These are phyloP conservation scores for Hypoxylon rickii DNA, from an alignment of 495 filamentous ascomycete genomes.

Conservation along the genomic window DNA sequence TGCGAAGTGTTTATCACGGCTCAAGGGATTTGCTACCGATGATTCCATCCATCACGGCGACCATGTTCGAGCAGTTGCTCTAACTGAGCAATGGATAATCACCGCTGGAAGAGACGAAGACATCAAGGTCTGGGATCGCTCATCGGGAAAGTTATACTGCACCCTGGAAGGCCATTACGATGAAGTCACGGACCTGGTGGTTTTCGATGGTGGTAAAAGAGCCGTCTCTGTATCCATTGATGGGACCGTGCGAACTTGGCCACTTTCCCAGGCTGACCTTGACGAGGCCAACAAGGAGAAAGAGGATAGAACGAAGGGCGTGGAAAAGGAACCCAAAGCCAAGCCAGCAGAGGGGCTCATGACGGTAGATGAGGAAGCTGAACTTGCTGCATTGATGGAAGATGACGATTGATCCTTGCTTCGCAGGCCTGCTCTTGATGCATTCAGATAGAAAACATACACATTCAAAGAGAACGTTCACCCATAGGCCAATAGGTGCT, in stretches of 20 bases:
- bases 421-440: neutral
- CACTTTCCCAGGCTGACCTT: slow-evolving; percentile 66
- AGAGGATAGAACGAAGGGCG: slow-evolving; percentile 54
- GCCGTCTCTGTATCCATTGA: slow-evolving; percentile 87
- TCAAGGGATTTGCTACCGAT: slow-evolving; percentile 68
- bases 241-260: slow-evolving; percentile 83
- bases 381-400: slow-evolving; percentile 86
- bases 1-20: slow-evolving; percentile 71
- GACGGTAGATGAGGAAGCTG: slow-evolving; percentile 82
- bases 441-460: neutral
- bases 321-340: slow-evolving; percentile 48
- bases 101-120: slow-evolving; percentile 92
- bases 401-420: slow-evolving; percentile 59
- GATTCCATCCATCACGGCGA: slow-evolving; percentile 79
- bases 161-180: slow-evolving; percentile 87
- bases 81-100: slow-evolving; percentile 77
- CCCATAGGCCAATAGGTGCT: too few species aligned
- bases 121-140: slow-evolving; percentile 81
- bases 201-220: slow-evolving; percentile 59
- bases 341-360: slow-evolving; percentile 54
- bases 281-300: slow-evolving; percentile 59
- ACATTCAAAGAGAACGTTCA: too few species aligned
- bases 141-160: slow-evolving; percentile 74
- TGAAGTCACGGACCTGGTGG: slow-evolving; percentile 79
- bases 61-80: slow-evolving; percentile 82